These are phyloP conservation scores for Claviceps lovelessii DNA, from an alignment of 2,329 filamentous ascomycete genomes.

Conservation along the genomic window DNA sequence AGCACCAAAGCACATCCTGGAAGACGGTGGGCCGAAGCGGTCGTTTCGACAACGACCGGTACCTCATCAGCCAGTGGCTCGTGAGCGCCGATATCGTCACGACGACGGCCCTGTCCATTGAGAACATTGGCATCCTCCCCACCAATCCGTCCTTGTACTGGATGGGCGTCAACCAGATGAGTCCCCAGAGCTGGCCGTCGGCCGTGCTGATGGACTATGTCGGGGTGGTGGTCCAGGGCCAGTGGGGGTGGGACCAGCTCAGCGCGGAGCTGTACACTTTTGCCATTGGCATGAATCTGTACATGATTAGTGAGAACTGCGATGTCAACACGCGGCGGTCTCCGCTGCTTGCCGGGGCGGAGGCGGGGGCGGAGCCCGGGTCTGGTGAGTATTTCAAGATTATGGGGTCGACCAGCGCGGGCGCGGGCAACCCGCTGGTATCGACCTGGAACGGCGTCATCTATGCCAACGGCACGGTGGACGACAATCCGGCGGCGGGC, in stretches of 20 bases:
- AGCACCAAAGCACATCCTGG: conserved; percentile 12
- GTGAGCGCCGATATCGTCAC: conserved; percentile 14
- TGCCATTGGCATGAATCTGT: conserved; percentile 16
- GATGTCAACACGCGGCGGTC: conserved; percentile 9
- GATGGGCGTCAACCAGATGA: conserved; percentile 17
- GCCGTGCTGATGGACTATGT: conserved; percentile 20
- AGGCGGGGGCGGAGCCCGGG: too few species aligned
- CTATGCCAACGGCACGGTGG: conserved; percentile 17
- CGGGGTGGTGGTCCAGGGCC: conserved; percentile 15
- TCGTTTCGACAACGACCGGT: conserved; percentile 10
- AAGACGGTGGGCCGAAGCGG: conserved; percentile 10
- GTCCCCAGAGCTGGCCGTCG: conserved; percentile 16
- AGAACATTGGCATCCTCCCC: conserved; percentile 17
- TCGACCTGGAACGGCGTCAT: conserved; percentile 16
- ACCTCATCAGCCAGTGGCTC: conserved; percentile 20
- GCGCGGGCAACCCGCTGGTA: neutral
- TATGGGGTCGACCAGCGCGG: neutral
- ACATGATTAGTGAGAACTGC: conserved; percentile 21
- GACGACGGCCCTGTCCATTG: conserved; percentile 13
- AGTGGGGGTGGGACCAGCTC: conserved; percentile 13
- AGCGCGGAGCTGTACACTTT: conserved; percentile 19
- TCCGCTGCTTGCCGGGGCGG: conserved; percentile 9
- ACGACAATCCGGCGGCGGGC: conserved; percentile 11
- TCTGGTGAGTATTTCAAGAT: too few species aligned
- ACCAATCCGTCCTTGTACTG: conserved; percentile 23